Evolutionary conservation across 108 stramenopile species (phyloP).

Genomic region (Discostella stelligeroides): DNA sequence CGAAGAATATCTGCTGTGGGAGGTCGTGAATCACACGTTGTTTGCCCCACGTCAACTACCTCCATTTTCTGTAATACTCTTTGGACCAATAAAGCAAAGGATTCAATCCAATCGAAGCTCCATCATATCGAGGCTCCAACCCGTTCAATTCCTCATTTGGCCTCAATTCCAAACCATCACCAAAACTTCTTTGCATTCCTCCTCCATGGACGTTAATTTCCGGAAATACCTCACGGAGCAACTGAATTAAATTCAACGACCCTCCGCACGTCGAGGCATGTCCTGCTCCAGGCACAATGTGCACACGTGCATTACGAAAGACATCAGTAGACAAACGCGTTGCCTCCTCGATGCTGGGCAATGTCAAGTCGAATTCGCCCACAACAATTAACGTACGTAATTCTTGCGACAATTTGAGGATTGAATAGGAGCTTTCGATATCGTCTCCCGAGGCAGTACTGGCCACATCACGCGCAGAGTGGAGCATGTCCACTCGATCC

Average conservation of each 20-base stretch:
- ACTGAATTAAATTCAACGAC: conserved; percentile 65
- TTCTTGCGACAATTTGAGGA: conserved; percentile 23
- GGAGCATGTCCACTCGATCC: conserved; percentile 27
- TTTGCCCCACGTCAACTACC: no score
- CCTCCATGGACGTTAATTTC: conserved; percentile 34
- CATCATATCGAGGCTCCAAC: conserved; percentile 76
- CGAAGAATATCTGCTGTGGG: no score
- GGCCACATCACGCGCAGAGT: conserved; percentile 17
- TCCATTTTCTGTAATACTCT: conserved; percentile 42
- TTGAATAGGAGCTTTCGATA: conserved; percentile 5
- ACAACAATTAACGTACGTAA: conserved; percentile 73
- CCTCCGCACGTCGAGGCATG: conserved; percentile 88
- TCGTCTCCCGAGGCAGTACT: conserved; percentile 9
- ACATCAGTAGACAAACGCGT: conserved; percentile 56
- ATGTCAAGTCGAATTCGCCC: conserved; percentile 77
- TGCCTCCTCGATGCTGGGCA: conserved; percentile 81
- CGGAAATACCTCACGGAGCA: conserved; percentile 61
- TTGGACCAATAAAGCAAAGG: conserved; percentile 76
- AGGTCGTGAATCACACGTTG: no score
- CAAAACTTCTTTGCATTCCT: neutral
- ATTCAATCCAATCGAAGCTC: conserved; percentile 67
- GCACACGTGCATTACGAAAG: conserved; percentile 50
- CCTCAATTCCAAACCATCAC: conserved; percentile 1
- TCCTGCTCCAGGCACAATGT: conserved; percentile 79
- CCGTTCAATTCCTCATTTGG: conserved; percentile 45